phyloP scores from a whole-genome alignment of 495 filamentous ascomycete species.

The Aspergillus egyptiacus region DNA sequence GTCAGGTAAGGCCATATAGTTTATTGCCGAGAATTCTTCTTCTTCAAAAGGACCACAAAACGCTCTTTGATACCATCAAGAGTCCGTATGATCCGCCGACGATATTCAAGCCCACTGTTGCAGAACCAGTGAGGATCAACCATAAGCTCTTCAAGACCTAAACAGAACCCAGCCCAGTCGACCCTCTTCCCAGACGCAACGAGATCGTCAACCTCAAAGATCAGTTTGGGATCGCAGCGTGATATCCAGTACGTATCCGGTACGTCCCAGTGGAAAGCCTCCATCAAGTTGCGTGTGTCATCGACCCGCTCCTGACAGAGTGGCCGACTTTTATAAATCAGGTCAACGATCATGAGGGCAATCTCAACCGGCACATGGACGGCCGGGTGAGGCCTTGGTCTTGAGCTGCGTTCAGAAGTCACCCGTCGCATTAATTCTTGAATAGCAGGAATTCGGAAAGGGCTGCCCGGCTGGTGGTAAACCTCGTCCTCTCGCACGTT shows the following conservation, averaged over 20 bases:
- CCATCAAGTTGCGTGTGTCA: background rate
- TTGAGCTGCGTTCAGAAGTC: too few relatives aligned
- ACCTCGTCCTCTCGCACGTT: too few relatives aligned
- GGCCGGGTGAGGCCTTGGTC: background rate
- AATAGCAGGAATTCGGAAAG: constrained; percentile 7
- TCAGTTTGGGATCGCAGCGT: background rate
- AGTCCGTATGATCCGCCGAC: background rate
- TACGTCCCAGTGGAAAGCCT: constrained; percentile 10
- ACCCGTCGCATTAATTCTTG: background rate
- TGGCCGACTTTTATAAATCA: background rate
- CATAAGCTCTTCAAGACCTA: constrained; percentile 1
- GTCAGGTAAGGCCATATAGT: too few relatives aligned
- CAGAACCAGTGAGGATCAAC: background rate
- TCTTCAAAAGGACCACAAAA: too few relatives aligned
- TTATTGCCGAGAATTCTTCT: too few relatives aligned
- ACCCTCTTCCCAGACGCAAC: background rate
- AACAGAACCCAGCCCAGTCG: constrained; percentile 5
- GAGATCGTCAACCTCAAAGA: constrained; percentile 7
- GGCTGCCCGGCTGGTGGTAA: constrained; percentile 1
- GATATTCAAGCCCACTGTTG: background rate
- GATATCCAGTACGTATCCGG: constrained; percentile 6
- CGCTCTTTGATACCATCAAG: background rate
- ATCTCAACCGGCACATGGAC: constrained; percentile 1
- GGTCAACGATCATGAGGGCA: constrained; percentile 4
- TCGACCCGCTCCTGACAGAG: background rate